Percentiles rank a stretch among this genome's conserved stretches.
Conservation (phyloP, 1,139 yeast genomes). For the Debaryomycetaceae sp. region DNA sequence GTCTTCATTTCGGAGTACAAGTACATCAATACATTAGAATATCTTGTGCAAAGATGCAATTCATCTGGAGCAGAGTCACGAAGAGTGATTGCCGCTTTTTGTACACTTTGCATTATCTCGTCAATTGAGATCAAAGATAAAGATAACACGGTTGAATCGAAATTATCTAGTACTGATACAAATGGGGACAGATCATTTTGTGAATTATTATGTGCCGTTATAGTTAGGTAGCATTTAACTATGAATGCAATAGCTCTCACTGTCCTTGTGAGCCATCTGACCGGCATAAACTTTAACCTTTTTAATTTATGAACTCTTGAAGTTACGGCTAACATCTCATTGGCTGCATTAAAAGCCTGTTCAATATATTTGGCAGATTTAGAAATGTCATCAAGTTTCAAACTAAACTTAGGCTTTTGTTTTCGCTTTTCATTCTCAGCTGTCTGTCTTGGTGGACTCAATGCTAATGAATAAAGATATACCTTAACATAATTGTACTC, state of each 20-base stretch:
- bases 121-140: conserved; percentile 65
- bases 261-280: conserved; percentile 83
- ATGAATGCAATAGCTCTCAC: conserved; percentile 91
- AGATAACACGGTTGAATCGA: conserved; percentile 52
- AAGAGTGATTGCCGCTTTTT: conserved; percentile 69
- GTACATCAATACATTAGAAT: conserved; percentile 76
- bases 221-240: conserved; percentile 75
- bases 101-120: conserved; percentile 66
- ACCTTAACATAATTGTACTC: conserved; percentile 83
- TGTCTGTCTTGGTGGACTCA: conserved; percentile 44
- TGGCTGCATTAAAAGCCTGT: conserved; percentile 80
- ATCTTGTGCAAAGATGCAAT: conserved; percentile 74
- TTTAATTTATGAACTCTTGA: conserved; percentile 64
- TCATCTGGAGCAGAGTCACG: conserved; percentile 89
- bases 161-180: conserved; percentile 22
- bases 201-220: conserved; percentile 47
- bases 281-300: conserved; percentile 76
- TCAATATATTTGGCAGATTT: conserved; percentile 76
- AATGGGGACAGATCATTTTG: conserved; percentile 8
- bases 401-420: conserved; percentile 19
- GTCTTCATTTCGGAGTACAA: conserved; percentile 72
- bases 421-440: conserved; percentile 16
- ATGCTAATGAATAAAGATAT: conserved; percentile 78
- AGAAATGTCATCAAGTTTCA: conserved; percentile 66
- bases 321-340: conserved; percentile 71